Conservation (phyloP, 1,284 basidiomycete species). For the Microbotryum silenes-acaulis region DNA sequence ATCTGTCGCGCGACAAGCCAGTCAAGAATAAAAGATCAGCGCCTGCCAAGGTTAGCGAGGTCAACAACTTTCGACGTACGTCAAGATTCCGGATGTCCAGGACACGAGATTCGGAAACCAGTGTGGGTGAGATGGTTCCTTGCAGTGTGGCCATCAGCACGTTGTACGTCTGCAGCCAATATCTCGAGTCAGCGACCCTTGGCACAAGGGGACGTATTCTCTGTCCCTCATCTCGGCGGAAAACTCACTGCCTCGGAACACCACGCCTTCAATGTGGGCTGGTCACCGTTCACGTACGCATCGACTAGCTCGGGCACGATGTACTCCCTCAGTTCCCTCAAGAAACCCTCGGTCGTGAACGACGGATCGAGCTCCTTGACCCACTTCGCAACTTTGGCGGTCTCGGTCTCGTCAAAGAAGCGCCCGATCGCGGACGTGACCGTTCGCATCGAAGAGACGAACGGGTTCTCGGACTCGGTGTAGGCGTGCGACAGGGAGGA, state of each 20-base stretch:
- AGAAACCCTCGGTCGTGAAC: slow-evolving; percentile 79
- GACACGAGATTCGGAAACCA: slow-evolving; percentile 82
- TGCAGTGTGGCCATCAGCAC: slow-evolving; percentile 97
- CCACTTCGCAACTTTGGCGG: slow-evolving; percentile 78
- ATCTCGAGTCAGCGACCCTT: slow-evolving; percentile 1
- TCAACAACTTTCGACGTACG: slow-evolving; percentile 47
- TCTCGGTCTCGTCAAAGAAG: slow-evolving; percentile 90
- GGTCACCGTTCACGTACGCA: slow-evolving; percentile 83
- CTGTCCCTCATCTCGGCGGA: background rate
- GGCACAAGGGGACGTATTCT: background rate
- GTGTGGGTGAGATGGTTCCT: slow-evolving; percentile 79
- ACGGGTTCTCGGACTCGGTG: slow-evolving; percentile 87
- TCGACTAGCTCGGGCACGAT: slow-evolving; percentile 97
- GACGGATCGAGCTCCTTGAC: slow-evolving; percentile 80
- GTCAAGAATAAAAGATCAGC: too few relatives aligned
- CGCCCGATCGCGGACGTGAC: slow-evolving; percentile 79
- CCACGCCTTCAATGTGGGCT: slow-evolving; percentile 79
- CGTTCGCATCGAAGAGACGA: slow-evolving; percentile 69
- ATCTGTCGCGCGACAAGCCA: slow-evolving; percentile 46
- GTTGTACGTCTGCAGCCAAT: slow-evolving; percentile 67
- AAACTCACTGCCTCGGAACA: slow-evolving; percentile 86
- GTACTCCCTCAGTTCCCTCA: slow-evolving; percentile 88
- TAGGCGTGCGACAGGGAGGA: slow-evolving; percentile 54
- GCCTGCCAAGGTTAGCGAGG: too few relatives aligned
- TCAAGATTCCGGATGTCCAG: slow-evolving; percentile 93